Evolutionary conservation across 2,329 filamentous ascomycete species (phyloP).

Genomic region (Trichoderma endophyticum): DNA sequence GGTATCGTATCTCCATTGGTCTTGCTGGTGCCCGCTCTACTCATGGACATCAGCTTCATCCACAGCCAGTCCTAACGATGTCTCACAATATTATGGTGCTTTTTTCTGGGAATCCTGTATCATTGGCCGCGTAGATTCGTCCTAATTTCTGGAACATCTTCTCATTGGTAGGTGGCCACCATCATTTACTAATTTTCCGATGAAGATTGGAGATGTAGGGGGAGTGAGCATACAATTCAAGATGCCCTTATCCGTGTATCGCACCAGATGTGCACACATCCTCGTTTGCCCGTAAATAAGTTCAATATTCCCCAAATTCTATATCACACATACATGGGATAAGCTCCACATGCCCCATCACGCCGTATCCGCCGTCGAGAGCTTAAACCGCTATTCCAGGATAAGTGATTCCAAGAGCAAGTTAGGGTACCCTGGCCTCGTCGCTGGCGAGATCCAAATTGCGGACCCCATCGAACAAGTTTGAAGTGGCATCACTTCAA

Average conservation of each 20-base stretch:
- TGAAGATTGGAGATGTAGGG: neutral
- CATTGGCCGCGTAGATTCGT: neutral
- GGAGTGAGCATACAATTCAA: neutral
- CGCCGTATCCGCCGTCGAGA: neutral
- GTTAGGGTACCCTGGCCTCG: neutral
- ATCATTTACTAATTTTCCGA: neutral
- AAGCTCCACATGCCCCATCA: neutral
- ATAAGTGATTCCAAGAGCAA: neutral
- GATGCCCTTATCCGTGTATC: neutral
- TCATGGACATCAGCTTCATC: neutral
- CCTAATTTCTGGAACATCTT: neutral
- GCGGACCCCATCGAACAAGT: neutral
- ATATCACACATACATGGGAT: neutral
- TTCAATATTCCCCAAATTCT: neutral
- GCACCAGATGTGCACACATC: neutral
- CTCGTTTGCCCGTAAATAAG: neutral
- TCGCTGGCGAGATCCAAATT: neutral
- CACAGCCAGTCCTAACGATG: neutral
- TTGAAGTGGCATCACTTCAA: neutral
- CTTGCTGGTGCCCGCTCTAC: neutral
- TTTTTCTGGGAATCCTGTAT: neutral
- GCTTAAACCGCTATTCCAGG: neutral
- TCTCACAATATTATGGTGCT: neutral
- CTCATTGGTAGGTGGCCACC: neutral
- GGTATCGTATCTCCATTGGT: neutral